Evolutionary conservation across 1,284 basidiomycete species (phyloP), one percentile per base, ranked within the genome.

Genomic region (Fistulina hepatica): DNA sequence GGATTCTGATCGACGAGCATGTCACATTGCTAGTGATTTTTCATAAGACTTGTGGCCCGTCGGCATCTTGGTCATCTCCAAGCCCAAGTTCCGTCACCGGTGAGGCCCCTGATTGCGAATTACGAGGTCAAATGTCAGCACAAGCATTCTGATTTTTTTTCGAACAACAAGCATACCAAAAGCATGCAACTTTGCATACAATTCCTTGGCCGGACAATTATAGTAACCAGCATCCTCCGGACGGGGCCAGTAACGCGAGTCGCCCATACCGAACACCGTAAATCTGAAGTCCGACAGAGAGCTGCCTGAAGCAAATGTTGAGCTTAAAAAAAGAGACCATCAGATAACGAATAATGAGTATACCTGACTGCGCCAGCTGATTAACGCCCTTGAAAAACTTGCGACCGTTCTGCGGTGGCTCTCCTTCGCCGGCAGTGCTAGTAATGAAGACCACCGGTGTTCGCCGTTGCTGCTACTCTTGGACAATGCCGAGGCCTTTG

Each of bases 191-290:
- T 81, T 77, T 20, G 71, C 64, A 60, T 92, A 81, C 33, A 98
- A 73, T 50, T 98, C 94, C 64, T 91, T 95, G 16, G 79, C 78
- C 0, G 95, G 81, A 65, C 93, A 95, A 73, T 98, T 99, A 71
- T 97, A 98, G 61, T 92, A 98, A 53, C 91, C 84, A 21, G 84
- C 84, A 55, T 98, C 94, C 61, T 97, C 93, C 17, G 89, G 73
- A 34, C 95, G 77, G 13, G 95, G 95, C 94, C 94, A 99, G 66
- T 99, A 99, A 64, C 97, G 93, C 56, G 85, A 93, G 62, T 99
- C 94, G 48, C 94, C 94, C 80, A 99, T 85, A 37, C 71, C 93
- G 51, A 98, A 97, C 40, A 98, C 91, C 41, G 81, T 63, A 56
- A 76, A 86, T 51, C 75, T 79, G 46, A 92, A 63, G 43, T 77